A percentile compares a stretch with the other conserved stretches of the same genome.
phyloP scores from a whole-genome alignment of 148 eudicot species.

The Persicaria tinctoria region DNA sequence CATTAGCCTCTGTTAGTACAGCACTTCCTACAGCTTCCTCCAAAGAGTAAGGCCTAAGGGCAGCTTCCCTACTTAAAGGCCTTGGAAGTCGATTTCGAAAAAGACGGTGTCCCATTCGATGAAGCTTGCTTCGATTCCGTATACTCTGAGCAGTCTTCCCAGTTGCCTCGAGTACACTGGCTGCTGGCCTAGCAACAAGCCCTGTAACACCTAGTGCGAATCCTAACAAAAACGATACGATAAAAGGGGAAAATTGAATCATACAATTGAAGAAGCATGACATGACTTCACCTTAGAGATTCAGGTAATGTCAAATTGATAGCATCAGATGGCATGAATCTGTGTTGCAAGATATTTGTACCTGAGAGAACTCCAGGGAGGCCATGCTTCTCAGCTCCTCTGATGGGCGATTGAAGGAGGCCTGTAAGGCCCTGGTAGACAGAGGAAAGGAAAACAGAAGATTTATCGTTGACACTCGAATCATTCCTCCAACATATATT shows the following conservation, averaged over 20 bases:
- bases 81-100: slow-evolving; percentile 86
- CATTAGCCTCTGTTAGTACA: slow-evolving; percentile 48
- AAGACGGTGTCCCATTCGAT: slow-evolving; percentile 47
- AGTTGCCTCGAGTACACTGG: slow-evolving; percentile 91
- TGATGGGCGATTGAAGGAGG: slow-evolving; percentile 89
- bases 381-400: slow-evolving; percentile 95
- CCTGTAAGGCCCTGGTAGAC: slow-evolving; percentile 77
- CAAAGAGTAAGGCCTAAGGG: slow-evolving; percentile 83
- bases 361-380: slow-evolving; percentile 92
- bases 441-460: neutral
- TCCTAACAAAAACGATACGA: slow-evolving; percentile 33
- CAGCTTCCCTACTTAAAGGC: slow-evolving; percentile 54
- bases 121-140: slow-evolving; percentile 76
- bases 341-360: slow-evolving; percentile 15
- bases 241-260: slow-evolving; percentile 3
- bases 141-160: slow-evolving; percentile 96
- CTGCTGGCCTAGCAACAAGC: slow-evolving; percentile 94
- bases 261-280: neutral
- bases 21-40: slow-evolving; percentile 85
- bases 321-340: neutral
- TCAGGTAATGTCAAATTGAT: neutral
- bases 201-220: slow-evolving; percentile 90
- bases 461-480: neutral
- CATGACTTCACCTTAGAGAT: neutral
- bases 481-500: neutral